Evolutionary conservation across 768 basidiomycete species (phyloP).

Genomic region (Cytidiella melzeri): DNA sequence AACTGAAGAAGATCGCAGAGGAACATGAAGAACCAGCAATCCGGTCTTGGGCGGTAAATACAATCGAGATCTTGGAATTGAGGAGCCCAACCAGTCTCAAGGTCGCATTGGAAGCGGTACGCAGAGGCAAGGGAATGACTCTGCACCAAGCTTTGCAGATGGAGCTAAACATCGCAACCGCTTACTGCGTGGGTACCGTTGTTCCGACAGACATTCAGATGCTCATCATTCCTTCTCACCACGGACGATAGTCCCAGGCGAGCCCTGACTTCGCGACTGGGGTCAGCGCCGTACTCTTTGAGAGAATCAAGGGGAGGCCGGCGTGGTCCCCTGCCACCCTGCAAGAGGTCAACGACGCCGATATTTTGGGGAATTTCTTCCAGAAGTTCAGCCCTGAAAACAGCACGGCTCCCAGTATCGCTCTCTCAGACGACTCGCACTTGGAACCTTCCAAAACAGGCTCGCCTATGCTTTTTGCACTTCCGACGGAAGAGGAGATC

Average conservation of each 20-base stretch:
- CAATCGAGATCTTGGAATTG: conserved; percentile 52
- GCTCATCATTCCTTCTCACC: not conserved
- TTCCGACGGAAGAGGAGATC: conserved; percentile 80
- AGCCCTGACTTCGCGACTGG: conserved; percentile 82
- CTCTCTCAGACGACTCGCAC: conserved; percentile 19
- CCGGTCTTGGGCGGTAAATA: conserved; percentile 68
- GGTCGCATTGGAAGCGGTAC: conserved; percentile 78
- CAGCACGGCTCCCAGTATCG: conserved; percentile 20
- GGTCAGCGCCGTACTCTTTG: conserved; percentile 61
- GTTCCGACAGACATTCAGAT: not conserved
- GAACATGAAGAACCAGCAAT: conserved; percentile 39
- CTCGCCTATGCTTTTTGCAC: conserved; percentile 36
- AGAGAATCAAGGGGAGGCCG: conserved; percentile 48
- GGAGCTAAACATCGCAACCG: conserved; percentile 85
- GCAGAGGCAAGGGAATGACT: conserved; percentile 55
- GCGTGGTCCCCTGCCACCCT: conserved; percentile 67
- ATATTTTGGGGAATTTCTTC: conserved; percentile 67
- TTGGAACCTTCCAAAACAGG: conserved; percentile 18
- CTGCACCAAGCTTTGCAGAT: conserved; percentile 68
- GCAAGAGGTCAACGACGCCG: conserved; percentile 48
- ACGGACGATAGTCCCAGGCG: conserved; percentile 72
- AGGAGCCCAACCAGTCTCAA: conserved; percentile 92
- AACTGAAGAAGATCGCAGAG: conserved; percentile 39
- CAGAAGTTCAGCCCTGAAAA: conserved; percentile 39
- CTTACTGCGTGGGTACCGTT: conserved; percentile 69